Base-by-base conservation (phyloP, 2,329 filamentous ascomycete species). In the Claviceps sp. region DNA sequence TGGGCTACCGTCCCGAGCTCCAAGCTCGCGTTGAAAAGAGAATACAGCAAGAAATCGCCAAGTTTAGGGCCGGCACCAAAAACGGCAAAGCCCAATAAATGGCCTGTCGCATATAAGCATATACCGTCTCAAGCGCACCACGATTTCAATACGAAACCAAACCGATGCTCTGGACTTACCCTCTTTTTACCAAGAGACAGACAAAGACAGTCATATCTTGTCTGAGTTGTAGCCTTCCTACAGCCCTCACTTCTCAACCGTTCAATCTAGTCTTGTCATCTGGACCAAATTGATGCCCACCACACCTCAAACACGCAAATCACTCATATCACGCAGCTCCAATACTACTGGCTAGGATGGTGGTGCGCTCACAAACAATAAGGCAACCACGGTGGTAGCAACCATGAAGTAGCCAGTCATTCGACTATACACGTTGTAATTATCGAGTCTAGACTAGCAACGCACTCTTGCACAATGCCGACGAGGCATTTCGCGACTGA, bases 1-100 rank as follows among this genome's bases (percentile, higher is more conserved):
- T 94, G 49, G 93, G 93, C 47, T 98, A 97, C 69, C 80, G 93
- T 54, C 86, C 84, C 1, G 89, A 95, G 66, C 74, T 98, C 59
- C 88, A 91, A 71, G 77, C 78, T 54, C 81, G 91, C 49, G 80
- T 97, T 45, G 81, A 91, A 55, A 82, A 83, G 64, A 81, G 78
- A 39, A 87, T 96, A 3, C 70, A 82, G 63, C 73, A 79, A 59
- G 88, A 95, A 65, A 77, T 96, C 57, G 76, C 79, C 59, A 93
- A 88, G 68, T 83, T 89, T 64, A 81, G 73, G 60, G 71, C 76
- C 38, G 70, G 73, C 54, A 81, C 82, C 61, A 71, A 71, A 49
- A 70, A 71, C 37, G 74, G 68, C 56, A 82, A 81, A 65, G 69
- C 72, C 39, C 68, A 79, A 60, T 76, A 63, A 68, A 13, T 16